Evolutionary conservation across 2,329 filamentous ascomycete species (phyloP).

Genomic region (Pseudogymnoascus sp.): DNA sequence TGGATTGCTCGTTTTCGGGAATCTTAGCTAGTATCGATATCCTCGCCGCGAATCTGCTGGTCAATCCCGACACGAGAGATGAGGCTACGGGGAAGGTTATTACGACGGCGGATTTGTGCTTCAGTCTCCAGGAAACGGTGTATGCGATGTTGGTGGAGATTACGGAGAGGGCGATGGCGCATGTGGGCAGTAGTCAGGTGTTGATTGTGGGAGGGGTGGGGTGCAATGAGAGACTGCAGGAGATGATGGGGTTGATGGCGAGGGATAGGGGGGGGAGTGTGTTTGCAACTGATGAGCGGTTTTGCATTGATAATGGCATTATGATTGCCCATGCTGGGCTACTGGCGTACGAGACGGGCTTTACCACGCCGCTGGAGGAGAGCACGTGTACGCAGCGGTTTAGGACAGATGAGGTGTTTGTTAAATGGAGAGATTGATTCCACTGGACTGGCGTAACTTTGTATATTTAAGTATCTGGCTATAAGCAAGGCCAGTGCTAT

Average conservation of each 20-base stretch:
- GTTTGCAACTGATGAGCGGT: constrained; percentile 92
- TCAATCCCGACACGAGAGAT: constrained; percentile 38
- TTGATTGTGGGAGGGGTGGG: constrained; percentile 94
- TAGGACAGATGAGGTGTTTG: constrained; percentile 73
- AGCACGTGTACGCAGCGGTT: constrained; percentile 81
- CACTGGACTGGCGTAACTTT: not conserved
- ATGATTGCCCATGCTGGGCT: constrained; percentile 98
- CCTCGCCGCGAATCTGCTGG: constrained; percentile 63
- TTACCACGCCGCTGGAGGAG: constrained; percentile 68
- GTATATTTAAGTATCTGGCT: not conserved
- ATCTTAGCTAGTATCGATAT: constrained; percentile 80
- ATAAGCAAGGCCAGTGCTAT: not conserved
- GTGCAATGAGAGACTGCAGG: constrained; percentile 86
- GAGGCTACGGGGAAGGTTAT: constrained; percentile 51
- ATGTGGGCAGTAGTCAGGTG: constrained; percentile 85
- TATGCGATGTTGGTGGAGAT: constrained; percentile 98
- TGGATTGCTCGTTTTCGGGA: constrained; percentile 95
- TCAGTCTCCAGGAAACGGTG: constrained; percentile 90
- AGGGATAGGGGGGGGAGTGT: constrained; percentile 80
- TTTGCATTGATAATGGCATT: constrained; percentile 98
- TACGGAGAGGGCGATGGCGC: constrained; percentile 96
- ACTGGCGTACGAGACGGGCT: constrained; percentile 76
- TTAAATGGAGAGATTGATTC: constrained; percentile 64
- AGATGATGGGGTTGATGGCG: constrained; percentile 99
- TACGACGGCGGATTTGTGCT: constrained; percentile 82